phyloP scores from a whole-genome alignment of 2,329 filamentous ascomycete genomes.

The Truncatella angustata region DNA sequence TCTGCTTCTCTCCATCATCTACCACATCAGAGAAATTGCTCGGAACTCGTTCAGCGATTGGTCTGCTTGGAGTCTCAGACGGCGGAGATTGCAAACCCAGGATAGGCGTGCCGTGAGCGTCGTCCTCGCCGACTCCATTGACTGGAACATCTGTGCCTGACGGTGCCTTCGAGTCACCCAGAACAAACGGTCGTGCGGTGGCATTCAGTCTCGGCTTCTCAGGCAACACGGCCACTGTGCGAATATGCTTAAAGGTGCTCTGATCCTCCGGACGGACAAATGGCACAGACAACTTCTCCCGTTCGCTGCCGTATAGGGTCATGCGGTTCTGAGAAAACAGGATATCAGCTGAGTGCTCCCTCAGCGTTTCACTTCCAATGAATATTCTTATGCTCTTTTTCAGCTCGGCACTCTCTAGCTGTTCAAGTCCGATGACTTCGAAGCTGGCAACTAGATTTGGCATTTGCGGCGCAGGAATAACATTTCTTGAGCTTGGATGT shows the following conservation, averaged over 20 bases:
- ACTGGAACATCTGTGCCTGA: constrained; percentile 13
- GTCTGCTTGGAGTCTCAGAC: constrained; percentile 32
- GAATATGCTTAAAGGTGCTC: constrained; percentile 72
- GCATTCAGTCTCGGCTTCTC: constrained; percentile 59
- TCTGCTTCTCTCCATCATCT: constrained; percentile 28
- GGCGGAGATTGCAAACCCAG: constrained; percentile 36
- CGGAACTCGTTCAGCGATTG: constrained; percentile 22
- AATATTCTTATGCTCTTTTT: constrained; percentile 77
- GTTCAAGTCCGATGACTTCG: constrained; percentile 62
- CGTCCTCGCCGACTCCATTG: constrained; percentile 23
- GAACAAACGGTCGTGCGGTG: constrained; percentile 43
- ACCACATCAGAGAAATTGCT: constrained; percentile 43
- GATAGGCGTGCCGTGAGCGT: constrained; percentile 27
- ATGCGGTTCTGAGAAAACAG: constrained; percentile 90
- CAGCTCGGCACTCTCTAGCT: constrained; percentile 45
- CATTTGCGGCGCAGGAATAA: constrained; percentile 72
- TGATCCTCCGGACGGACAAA: constrained; percentile 92
- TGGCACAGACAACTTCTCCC: constrained; percentile 83
- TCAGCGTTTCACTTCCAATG: constrained; percentile 83
- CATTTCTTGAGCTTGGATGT: constrained; percentile 69
- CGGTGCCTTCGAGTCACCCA: constrained; percentile 32
- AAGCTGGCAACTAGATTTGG: constrained; percentile 81
- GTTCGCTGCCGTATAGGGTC: constrained; percentile 81
- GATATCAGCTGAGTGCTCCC: constrained; percentile 84
- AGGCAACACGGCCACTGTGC: constrained; percentile 55